These are phyloP conservation scores for Rhodotorula sp. DNA, from an alignment of 1,284 basidiomycete species.

Conservation along the genomic window DNA sequence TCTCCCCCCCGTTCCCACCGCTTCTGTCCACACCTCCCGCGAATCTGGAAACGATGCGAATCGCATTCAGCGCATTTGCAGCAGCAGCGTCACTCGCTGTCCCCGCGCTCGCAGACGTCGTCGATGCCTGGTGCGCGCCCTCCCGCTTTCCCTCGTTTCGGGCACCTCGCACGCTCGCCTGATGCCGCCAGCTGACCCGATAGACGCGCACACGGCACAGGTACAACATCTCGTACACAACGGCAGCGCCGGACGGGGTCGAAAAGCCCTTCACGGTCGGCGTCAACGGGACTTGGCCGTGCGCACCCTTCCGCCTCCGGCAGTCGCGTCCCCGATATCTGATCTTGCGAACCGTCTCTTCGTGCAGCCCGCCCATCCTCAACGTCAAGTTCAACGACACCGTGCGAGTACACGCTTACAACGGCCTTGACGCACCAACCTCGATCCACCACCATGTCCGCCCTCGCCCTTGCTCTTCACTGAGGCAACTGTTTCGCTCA, in stretches of 20 bases:
- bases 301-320: constrained; percentile 48
- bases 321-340: background rate
- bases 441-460: constrained; percentile 70
- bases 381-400: constrained; percentile 69
- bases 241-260: constrained; percentile 71
- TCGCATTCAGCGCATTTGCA: background rate
- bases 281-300: constrained; percentile 90
- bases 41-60: too few relatives aligned
- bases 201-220: constrained; percentile 8
- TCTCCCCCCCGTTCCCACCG: too few relatives aligned
- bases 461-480: constrained; percentile 59
- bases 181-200: background rate
- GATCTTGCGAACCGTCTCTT: too few relatives aligned
- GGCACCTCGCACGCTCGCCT: too few relatives aligned
- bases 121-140: constrained; percentile 11
- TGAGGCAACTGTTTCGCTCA: background rate
- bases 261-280: constrained; percentile 70
- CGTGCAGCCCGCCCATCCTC: constrained; percentile 60
- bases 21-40: too few relatives aligned
- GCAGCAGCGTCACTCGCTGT: background rate
- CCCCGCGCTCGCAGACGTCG: background rate
- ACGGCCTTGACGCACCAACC: constrained; percentile 64
- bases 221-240: constrained; percentile 54
- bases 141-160: background rate
- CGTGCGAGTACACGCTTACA: constrained; percentile 69